These are phyloP conservation scores for Ogataea paradorogensis DNA, from an alignment of 805 yeast species.

Conservation along the genomic window DNA sequence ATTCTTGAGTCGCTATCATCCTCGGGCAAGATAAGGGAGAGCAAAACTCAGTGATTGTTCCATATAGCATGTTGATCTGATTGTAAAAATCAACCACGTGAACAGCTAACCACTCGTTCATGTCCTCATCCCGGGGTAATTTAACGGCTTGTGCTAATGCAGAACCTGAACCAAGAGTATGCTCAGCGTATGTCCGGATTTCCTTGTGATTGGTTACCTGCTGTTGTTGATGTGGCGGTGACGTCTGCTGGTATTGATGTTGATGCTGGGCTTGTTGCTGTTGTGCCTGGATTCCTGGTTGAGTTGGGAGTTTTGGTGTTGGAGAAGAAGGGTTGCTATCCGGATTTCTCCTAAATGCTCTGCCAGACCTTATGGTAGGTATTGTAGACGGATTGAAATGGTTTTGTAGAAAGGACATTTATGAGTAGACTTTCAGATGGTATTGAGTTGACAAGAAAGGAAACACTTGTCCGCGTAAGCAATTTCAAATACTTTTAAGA, in stretches of 20 bases:
- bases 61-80: slow-evolving; percentile 94
- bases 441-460: neutral
- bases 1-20: slow-evolving; percentile 97
- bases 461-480: neutral
- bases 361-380: slow-evolving; percentile 35
- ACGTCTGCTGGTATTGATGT: slow-evolving; percentile 10
- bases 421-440: neutral
- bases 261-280: slow-evolving; percentile 12
- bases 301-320: slow-evolving; percentile 15
- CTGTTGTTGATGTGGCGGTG: slow-evolving; percentile 5
- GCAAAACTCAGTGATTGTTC: slow-evolving; percentile 94
- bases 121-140: slow-evolving; percentile 87
- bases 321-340: slow-evolving; percentile 27
- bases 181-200: slow-evolving; percentile 86
- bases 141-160: slow-evolving; percentile 90
- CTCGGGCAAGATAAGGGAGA: slow-evolving; percentile 93
- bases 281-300: slow-evolving; percentile 9
- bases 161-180: slow-evolving; percentile 90
- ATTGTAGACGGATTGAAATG: slow-evolving; percentile 32
- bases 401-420: slow-evolving; percentile 29
- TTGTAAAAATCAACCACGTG: slow-evolving; percentile 97
- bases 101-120: slow-evolving; percentile 94
- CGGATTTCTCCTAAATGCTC: slow-evolving; percentile 33
- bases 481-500: neutral
- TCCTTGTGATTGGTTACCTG: slow-evolving; percentile 52